These are phyloP conservation scores for Paramyrothecium sp. DNA, from an alignment of 2,329 filamentous ascomycete genomes.

Conservation along the genomic window DNA sequence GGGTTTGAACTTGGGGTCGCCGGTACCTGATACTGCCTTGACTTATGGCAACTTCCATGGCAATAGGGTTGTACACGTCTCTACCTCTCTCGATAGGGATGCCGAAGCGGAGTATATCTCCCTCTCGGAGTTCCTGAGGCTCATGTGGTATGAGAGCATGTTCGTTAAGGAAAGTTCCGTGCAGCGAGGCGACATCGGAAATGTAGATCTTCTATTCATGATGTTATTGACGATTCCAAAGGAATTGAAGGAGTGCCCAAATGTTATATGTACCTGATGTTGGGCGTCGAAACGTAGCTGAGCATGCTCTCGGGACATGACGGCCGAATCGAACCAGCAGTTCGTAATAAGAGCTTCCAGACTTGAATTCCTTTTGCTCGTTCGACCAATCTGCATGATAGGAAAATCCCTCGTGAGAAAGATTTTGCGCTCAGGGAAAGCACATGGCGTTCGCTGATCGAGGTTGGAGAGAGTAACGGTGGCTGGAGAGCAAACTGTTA, in stretches of 20 bases:
- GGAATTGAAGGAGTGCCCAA: not conserved
- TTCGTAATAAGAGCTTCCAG: slow-evolving; percentile 46
- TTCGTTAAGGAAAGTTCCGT: slow-evolving; percentile 49
- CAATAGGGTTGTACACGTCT: slow-evolving; percentile 35
- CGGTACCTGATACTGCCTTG: slow-evolving; percentile 22
- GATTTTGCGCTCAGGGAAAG: slow-evolving; percentile 24
- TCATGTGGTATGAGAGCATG: slow-evolving; percentile 14
- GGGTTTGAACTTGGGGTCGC: not conserved
- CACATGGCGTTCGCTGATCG: slow-evolving; percentile 14
- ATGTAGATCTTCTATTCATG: slow-evolving; percentile 39
- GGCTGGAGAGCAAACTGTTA: slow-evolving; percentile 19
- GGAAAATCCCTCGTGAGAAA: slow-evolving; percentile 27
- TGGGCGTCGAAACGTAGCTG: slow-evolving; percentile 43
- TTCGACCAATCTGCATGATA: slow-evolving; percentile 38
- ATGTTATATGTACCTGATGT: slow-evolving; percentile 34
- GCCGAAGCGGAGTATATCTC: slow-evolving; percentile 34
- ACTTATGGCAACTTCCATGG: slow-evolving; percentile 29
- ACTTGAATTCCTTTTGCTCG: slow-evolving; percentile 36
- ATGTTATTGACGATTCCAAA: slow-evolving; percentile 12
- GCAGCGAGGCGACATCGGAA: slow-evolving; percentile 47
- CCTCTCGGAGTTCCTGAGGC: slow-evolving; percentile 15
- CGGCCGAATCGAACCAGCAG: slow-evolving; percentile 67
- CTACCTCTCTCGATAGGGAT: slow-evolving; percentile 30
- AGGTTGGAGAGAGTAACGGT: slow-evolving; percentile 26
- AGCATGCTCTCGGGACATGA: slow-evolving; percentile 71